Evolutionary conservation across 2,329 filamentous ascomycete species (phyloP), one percentile per base, ranked within the genome.

Genomic region (Aspergillus eucalypticola): DNA sequence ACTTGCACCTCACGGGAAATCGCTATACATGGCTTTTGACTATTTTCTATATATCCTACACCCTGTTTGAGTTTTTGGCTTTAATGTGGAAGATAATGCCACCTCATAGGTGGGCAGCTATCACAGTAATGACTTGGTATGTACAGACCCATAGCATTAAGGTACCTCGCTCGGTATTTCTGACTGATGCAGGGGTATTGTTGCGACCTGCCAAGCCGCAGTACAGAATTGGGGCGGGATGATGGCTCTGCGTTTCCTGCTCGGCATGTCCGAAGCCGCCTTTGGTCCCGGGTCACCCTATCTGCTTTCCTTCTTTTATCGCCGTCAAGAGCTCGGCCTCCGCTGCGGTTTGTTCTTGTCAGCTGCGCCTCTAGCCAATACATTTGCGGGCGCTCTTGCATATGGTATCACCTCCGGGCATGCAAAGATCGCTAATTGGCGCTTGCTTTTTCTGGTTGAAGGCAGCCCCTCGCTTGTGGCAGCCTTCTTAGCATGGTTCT

Each of bases 301-400:
- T 48, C 67, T 84, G 13, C 71, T 86, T 0, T 83, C 81, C 0
- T 86, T 85, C 70, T 86, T 87, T 75, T 88, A 88, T 67, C 79
- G 83, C 7, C 76, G 85, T 13, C 77, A 83, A 38, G 83, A 84
- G 64, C 73, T 87, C 11, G 85, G 85, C 32, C 75, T 86, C 29
- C 76, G 85, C 3, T 81, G 81, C 54, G 85, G 84, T 2, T 69
- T 87, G 21, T 88, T 86, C 63, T 65, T 82, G 11, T 78, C 79
- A 19, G 78, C 79, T 0, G 86, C 87, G 0, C 87, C 88, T 1
- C 82, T 96, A 3, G 91, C 92, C 1, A 95, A 91, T 44, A 88
- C 88, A 1, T 93, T 96, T 71, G 90, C 91, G 0, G 88, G 88
- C 2, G 87, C 86, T 3, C 77, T 89, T 5, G 87, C 86, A 1